Conservation (phyloP, 2,329 filamentous ascomycete species). For the Clonostachys byssicola region DNA sequence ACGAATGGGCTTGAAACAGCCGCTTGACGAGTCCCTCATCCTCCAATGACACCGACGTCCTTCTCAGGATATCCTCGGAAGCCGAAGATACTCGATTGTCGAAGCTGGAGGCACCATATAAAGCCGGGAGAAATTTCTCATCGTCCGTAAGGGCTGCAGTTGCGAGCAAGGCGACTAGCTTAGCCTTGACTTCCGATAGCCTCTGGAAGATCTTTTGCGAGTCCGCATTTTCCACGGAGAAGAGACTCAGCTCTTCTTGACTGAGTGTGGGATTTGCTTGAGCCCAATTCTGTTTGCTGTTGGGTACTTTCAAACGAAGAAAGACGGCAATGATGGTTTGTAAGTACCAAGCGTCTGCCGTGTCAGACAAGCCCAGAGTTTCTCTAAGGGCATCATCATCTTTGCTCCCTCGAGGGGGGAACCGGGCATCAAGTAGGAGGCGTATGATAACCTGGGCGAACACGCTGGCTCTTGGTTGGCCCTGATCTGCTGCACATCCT, state of each 20-base stretch:
- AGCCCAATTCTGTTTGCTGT: slow-evolving; percentile 20
- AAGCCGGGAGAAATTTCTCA: slow-evolving; percentile 77
- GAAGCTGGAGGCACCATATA: slow-evolving; percentile 78
- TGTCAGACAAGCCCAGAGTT: slow-evolving; percentile 60
- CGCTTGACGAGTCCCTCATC: slow-evolving; percentile 55
- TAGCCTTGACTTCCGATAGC: slow-evolving; percentile 42
- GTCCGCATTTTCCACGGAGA: slow-evolving; percentile 38
- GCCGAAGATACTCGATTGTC: slow-evolving; percentile 78
- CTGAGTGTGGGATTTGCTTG: slow-evolving; percentile 25
- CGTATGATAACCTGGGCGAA: slow-evolving; percentile 82
- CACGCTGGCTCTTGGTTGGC: slow-evolving; percentile 34
- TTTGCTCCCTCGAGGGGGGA: slow-evolving; percentile 73
- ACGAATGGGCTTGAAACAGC: slow-evolving; percentile 71
- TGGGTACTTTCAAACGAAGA: slow-evolving; percentile 38
- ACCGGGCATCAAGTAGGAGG: slow-evolving; percentile 63
- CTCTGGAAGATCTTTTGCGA: slow-evolving; percentile 53
- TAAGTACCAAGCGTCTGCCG: slow-evolving; percentile 68
- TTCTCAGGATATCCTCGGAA: slow-evolving; percentile 87
- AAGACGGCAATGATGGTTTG: slow-evolving; percentile 74
- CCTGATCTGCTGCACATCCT: slow-evolving; percentile 23
- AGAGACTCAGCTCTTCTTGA: slow-evolving; percentile 17
- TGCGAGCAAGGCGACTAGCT: slow-evolving; percentile 67
- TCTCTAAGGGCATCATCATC: slow-evolving; percentile 69
- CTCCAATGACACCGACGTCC: slow-evolving; percentile 72
- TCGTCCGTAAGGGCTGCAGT: slow-evolving; percentile 82